Conservation (phyloP, 805 yeast genomes). For the Starmera amethionina region DNA sequence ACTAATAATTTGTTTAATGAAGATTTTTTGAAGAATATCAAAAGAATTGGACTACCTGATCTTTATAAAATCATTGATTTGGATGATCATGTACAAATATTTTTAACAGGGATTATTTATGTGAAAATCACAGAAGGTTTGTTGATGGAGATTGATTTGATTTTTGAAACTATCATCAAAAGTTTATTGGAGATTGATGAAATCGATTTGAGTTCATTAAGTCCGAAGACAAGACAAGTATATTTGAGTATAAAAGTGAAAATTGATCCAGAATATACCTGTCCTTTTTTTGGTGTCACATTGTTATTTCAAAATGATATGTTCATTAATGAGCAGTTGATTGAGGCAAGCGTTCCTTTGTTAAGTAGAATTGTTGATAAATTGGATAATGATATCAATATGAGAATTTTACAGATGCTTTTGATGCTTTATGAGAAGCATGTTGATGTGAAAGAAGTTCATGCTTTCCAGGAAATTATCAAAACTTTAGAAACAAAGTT, state of each 20-base stretch:
- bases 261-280: slow-evolving; percentile 3
- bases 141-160: not conserved
- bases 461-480: no score
- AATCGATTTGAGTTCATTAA: not conserved
- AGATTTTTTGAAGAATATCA: slow-evolving; percentile 11
- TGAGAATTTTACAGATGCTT: slow-evolving; percentile 6
- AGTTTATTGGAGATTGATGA: not conserved
- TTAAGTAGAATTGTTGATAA: not conserved
- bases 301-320: slow-evolving; percentile 7
- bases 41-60: slow-evolving; percentile 6
- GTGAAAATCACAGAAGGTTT: slow-evolving; percentile 7
- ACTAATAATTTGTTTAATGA: slow-evolving; percentile 14
- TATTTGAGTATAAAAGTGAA: slow-evolving; percentile 3
- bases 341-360: not conserved
- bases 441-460: not conserved
- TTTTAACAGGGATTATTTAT: slow-evolving; percentile 9
- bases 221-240: slow-evolving; percentile 2
- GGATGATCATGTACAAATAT: slow-evolving; percentile 1
- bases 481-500: not conserved
- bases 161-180: not conserved
- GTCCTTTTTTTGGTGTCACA: slow-evolving; percentile 7
- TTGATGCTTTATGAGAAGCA: slow-evolving; percentile 8
- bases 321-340: not conserved
- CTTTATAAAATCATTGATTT: slow-evolving; percentile 2
- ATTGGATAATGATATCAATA: not conserved